These are phyloP conservation scores for Hypomyces perniciosus DNA, from an alignment of 2,329 filamentous ascomycete genomes.

Conservation along the genomic window DNA sequence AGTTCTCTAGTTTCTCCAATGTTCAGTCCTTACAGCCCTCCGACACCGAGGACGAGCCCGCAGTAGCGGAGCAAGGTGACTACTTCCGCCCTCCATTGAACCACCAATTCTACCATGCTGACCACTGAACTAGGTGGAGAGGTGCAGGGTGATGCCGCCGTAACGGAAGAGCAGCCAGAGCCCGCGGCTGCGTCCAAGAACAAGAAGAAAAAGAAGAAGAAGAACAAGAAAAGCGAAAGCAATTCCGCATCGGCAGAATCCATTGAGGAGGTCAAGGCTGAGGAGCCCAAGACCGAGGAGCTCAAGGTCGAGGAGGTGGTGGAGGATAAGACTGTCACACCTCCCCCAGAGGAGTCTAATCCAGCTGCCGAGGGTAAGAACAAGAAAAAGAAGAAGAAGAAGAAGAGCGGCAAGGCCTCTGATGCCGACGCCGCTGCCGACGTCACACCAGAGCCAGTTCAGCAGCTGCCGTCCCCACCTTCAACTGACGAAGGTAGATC, in stretches of 20 bases:
- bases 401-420: constrained; percentile 8
- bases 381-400: constrained; percentile 15
- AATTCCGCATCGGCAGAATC: constrained; percentile 8
- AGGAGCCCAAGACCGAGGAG: constrained; percentile 1
- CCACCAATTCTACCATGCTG: background rate
- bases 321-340: constrained; percentile 10
- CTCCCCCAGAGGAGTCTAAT: constrained; percentile 8
- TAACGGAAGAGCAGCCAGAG: constrained; percentile 9
- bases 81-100: background rate
- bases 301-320: background rate
- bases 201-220: constrained; percentile 19
- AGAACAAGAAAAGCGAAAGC: constrained; percentile 17
- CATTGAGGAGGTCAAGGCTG: constrained; percentile 3
- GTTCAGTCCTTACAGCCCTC: constrained; percentile 35
- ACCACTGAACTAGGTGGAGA: constrained; percentile 1
- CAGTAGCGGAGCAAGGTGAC: constrained; percentile 18
- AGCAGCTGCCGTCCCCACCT: constrained; percentile 9
- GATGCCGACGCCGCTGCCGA: constrained; percentile 9
- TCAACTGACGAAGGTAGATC: constrained; percentile 7
- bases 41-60: constrained; percentile 36
- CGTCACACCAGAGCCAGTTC: constrained; percentile 6
- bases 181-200: constrained; percentile 10
- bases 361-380: constrained; percentile 10
- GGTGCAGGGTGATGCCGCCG: constrained; percentile 2
- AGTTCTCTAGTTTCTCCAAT: constrained; percentile 38